These are phyloP conservation scores for Phellopilus nigrolimitatus DNA, from an alignment of 1,284 basidiomycete species.

Conservation along the genomic window DNA sequence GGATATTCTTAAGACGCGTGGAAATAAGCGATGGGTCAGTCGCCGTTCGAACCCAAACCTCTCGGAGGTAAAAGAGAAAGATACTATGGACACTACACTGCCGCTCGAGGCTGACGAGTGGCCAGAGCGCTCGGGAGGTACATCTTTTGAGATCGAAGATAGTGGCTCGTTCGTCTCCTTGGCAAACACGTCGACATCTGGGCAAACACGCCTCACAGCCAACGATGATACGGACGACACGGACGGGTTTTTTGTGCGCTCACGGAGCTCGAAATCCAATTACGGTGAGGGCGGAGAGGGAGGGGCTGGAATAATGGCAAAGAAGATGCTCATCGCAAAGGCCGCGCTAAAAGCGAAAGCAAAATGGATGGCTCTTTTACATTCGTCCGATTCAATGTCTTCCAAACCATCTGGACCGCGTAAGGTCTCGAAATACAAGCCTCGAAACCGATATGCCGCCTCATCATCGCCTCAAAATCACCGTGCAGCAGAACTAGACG, in stretches of 20 bases:
- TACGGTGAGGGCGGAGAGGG: conserved; percentile 4
- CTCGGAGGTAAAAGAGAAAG: conserved; percentile 16
- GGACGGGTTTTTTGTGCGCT: conserved; percentile 20
- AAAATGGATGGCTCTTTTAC: conserved; percentile 51
- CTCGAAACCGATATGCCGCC: neutral
- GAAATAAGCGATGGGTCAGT: conserved; percentile 51
- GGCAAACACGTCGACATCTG: conserved; percentile 8
- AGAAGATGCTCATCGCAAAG: conserved; percentile 38
- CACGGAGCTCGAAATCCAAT: conserved; percentile 24
- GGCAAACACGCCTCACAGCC: neutral
- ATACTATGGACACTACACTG: neutral
- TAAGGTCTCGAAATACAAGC: neutral
- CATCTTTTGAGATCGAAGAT: conserved; percentile 15
- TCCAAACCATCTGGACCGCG: neutral
- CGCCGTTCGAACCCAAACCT: conserved; percentile 20
- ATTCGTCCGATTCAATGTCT: conserved; percentile 28
- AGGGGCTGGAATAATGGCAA: conserved; percentile 24
- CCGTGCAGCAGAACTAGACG: neutral
- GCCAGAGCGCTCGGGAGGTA: neutral
- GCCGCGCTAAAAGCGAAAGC: conserved; percentile 56
- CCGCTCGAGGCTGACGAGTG: neutral
- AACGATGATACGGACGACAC: conserved; percentile 8
- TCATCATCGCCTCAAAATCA: conserved; percentile 8
- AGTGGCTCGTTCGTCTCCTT: conserved; percentile 15
- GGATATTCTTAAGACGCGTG: conserved; percentile 45